Evolutionary conservation across 768 basidiomycete species (phyloP), one percentile per base, ranked within the genome.

Genomic region (Lentinula sp.): DNA sequence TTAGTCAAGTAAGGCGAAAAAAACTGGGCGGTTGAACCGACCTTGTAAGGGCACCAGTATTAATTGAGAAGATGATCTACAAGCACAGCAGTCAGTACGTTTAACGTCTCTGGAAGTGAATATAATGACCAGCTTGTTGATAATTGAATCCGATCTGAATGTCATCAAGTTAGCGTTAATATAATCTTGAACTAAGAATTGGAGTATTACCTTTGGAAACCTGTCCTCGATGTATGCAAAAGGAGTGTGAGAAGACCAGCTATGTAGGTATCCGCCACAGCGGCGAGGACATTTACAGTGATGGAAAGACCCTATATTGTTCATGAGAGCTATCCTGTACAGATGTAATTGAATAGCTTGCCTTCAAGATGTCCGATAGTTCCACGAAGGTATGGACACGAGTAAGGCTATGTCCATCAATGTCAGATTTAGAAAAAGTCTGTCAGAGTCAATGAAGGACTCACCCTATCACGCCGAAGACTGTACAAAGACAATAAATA

Each of bases 251-350:
- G 72, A 28, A 72, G 64, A 18, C 59, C 63, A 0, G 82, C 79
- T 42, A 83, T 82, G 39, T 81, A 63, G 23, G 79, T 65, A 50
- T 84, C 82, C 6, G 77, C 81, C 5, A 71, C 76, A 1, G 81
- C 78, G 5, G 79, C 74, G 2, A 77, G 67, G 0, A 71, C 75
- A 63, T 83, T 84, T 59, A 83, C 73, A 18, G 73, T 57, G 59
- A 77, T 76, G 1, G 79, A 79, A 15, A 82, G 70, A 16, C 54
- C 63, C 77, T 79, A 51, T 9, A 3, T 4, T 9, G 16, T 23
- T 12, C 3, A 37, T 32, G 45, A 59, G 57, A 36, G 18, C 37
- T 12, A 39, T 18, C 5, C n/a, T 20, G 6, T n/a, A 36, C 9
- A 13, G 13, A 18, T 2, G 20, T 20, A 18, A 16, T 49, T 16